These are phyloP conservation scores for Tardiomyces blankii DNA, from an alignment of 1,139 yeast genomes.

Conservation along the genomic window DNA sequence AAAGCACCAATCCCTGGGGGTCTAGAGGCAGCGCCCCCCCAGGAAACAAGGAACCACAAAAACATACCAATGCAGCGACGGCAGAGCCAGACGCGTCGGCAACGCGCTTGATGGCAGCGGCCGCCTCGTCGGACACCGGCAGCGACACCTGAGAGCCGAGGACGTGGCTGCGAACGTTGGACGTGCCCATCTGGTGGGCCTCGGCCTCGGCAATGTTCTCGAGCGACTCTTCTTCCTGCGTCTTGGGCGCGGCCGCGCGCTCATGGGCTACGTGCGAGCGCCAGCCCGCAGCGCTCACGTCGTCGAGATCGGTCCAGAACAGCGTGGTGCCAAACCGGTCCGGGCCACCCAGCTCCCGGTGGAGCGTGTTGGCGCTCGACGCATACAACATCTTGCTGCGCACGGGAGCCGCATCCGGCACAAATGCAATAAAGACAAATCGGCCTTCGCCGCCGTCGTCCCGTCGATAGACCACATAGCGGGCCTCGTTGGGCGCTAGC, in stretches of 20 bases:
- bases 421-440: constrained; percentile 61
- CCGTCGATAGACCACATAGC: constrained; percentile 44
- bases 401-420: constrained; percentile 79
- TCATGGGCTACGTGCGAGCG: constrained; percentile 28
- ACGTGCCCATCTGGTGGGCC: constrained; percentile 23
- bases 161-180: constrained; percentile 19
- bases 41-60: no score
- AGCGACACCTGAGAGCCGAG: constrained; percentile 7
- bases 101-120: constrained; percentile 5
- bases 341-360: constrained; percentile 60
- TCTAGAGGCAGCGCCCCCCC: no score
- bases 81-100: constrained; percentile 6
- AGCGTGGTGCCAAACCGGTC: constrained; percentile 44
- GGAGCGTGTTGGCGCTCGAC: constrained; percentile 66
- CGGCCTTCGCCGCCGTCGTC: constrained; percentile 20
- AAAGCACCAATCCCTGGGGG: no score
- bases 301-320: constrained; percentile 51
- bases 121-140: constrained; percentile 8
- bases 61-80: constrained; percentile 6
- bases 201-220: constrained; percentile 24
- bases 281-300: constrained; percentile 45
- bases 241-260: constrained; percentile 36
- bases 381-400: constrained; percentile 90
- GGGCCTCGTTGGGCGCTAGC: constrained; percentile 42
- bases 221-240: constrained; percentile 50